Evolutionary conservation across 164 flowering plant species (phyloP), one percentile per base, ranked within the genome.

Genomic region (Berberis vulgaris): DNA sequence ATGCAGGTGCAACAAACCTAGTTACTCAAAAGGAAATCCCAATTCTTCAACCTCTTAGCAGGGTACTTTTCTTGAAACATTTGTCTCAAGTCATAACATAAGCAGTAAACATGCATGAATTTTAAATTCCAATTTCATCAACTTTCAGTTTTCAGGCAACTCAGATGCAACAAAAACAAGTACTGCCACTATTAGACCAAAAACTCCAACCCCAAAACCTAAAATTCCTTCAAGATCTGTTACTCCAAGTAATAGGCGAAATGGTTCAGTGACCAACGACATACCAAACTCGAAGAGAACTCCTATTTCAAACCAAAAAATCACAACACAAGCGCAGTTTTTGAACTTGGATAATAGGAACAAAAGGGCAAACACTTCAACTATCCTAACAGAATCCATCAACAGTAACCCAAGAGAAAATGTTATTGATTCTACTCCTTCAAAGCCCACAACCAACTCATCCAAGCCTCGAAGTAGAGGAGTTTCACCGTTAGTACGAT

Each of bases 1-100:
- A 86, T 67, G 73, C 82, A 6, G 69, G 45, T 57, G 84, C 75
- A 7, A 75, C 78, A 7, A 70, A 77, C 10, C 65, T 71, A 2
- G 78, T 68, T 1, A 44, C 78, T 38, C 86, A 83, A 38, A 67
- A 73, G 44, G 85, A 82, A 59, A 61, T 82, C 43, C 85, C 85
- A 43, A 72, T 83, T 46, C 12, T 70, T 59, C 85, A 79, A 47
- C 79, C 83, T 55, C 75, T 75, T 49, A 72, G 79, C 43, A 45
- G 85, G 80, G 88, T 84, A 62, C 54, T n/a, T 38, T 6, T 6
- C 10, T n/a, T 26, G 39, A 11, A 49, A 7, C 58, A 63, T 41
- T 9, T 47, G 38, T 7, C 7, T n/a, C 2, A 12, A 38, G 26
- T 26, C 26, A 26, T 6, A 57, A 5, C 43, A 39, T 4, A 38